Evolutionary conservation across 257 asterid genomes (phyloP).

Genomic region (Petunia secreta): DNA sequence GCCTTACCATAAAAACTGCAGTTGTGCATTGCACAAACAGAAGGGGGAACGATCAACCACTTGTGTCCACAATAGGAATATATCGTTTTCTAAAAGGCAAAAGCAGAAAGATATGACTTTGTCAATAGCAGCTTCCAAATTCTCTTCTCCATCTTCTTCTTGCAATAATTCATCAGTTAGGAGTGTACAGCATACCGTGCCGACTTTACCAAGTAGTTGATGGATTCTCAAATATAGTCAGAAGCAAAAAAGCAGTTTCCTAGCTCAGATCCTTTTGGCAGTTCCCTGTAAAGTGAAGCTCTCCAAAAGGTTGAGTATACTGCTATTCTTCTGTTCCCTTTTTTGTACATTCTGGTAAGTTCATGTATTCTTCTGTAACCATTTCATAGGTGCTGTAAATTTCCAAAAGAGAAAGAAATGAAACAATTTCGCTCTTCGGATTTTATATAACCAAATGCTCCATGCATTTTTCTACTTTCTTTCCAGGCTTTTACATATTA

Average conservation of each 20-base stretch:
- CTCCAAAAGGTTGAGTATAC: neutral
- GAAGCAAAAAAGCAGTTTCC: neutral
- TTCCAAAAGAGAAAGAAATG: neutral
- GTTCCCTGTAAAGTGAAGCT: neutral
- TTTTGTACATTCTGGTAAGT: neutral
- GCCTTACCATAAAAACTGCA: constrained; percentile 42
- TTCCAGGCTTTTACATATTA: neutral
- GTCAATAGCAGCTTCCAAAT: neutral
- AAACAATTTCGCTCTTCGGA: neutral
- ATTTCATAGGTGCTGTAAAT: neutral
- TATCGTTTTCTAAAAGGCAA: constrained; percentile 28
- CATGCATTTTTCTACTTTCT: neutral
- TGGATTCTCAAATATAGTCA: neutral
- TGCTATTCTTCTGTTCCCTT: neutral
- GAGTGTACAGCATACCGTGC: neutral
- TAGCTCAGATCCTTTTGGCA: too few relatives aligned
- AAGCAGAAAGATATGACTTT: neutral
- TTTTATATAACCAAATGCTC: neutral
- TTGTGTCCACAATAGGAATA: neutral
- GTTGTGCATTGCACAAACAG: constrained; percentile 39
- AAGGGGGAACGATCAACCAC: neutral
- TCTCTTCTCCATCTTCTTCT: neutral
- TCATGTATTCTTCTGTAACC: neutral
- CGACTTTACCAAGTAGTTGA: neutral
- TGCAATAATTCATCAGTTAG: neutral